Evolutionary conservation across 306 rosid species (phyloP).

Genomic region (Lithocarpus polystachyus): DNA sequence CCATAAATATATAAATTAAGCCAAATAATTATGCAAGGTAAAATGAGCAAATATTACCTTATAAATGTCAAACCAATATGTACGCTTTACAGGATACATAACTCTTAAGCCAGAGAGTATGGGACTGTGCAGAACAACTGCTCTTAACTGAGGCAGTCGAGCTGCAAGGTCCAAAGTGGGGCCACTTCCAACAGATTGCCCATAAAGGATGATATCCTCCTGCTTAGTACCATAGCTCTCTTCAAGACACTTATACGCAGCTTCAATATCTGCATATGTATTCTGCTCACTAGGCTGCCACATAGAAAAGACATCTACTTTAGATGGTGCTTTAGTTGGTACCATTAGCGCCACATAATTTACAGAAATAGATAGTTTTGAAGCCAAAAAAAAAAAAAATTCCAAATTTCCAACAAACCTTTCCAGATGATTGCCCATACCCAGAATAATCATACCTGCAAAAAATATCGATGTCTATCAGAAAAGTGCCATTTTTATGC

Average conservation of each 20-base stretch:
- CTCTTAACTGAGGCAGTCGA: slow-evolving; percentile 76
- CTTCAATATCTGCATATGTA: slow-evolving; percentile 92
- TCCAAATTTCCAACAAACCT: slow-evolving; percentile 57
- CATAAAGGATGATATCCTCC: slow-evolving; percentile 83
- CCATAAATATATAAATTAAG: slow-evolving; percentile 8
- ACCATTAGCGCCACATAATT: slow-evolving; percentile 9
- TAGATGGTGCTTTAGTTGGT: slow-evolving; percentile 20
- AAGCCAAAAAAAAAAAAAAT: neutral
- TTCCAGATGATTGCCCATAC: slow-evolving; percentile 91
- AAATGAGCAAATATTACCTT: slow-evolving; percentile 47
- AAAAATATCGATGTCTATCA: slow-evolving; percentile 14
- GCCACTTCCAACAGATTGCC: slow-evolving; percentile 97
- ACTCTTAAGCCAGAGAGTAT: slow-evolving; percentile 94
- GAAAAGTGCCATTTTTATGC: slow-evolving; percentile 5
- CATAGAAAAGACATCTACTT: slow-evolving; percentile 26
- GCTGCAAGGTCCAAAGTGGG: slow-evolving; percentile 92
- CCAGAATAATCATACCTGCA: slow-evolving; percentile 97
- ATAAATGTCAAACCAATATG: slow-evolving; percentile 93
- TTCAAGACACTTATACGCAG: slow-evolving; percentile 86
- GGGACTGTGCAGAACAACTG: slow-evolving; percentile 91
- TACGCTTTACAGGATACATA: slow-evolving; percentile 91
- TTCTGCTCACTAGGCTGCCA: slow-evolving; percentile 96
- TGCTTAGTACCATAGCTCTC: slow-evolving; percentile 85
- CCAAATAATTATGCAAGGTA: neutral
- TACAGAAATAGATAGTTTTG: neutral